Evolutionary conservation across 495 filamentous ascomycete genomes (phyloP), one percentile per base, ranked within the genome.

Genomic region (Trichodelitschia bisporula): DNA sequence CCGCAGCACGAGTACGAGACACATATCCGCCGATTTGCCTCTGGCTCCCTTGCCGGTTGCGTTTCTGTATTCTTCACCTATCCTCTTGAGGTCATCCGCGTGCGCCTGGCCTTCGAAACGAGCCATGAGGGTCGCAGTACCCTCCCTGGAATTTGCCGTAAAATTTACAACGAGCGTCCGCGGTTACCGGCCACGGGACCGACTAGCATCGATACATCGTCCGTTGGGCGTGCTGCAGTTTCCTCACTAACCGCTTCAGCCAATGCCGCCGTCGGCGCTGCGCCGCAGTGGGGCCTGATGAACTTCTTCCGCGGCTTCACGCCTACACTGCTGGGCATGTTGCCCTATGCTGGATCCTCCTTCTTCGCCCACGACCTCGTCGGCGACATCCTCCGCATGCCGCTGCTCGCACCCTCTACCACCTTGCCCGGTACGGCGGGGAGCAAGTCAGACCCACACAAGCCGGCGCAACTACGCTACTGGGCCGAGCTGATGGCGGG

Each of bases 221-320:
- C 27, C 15, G 28, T 28, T 41, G 35, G 42, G 4, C 42, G 43
- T 4, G 37, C 48, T 11, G 51, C 52, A 9, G 53, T 53, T 1
- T 44, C 47, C 26, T 46, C 35, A 9, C 42, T 52, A 10, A 44
- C 51, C 3, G 45, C 56, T 3, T 45, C 50, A 3, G 51, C 56
- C 5, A 41, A 52, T 1, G 44, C 49, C 2, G 44, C 58, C 2
- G 48, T 51, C 21, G 46, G 53, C 5, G 50, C 50, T 5, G 58
- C 64, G 0, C 69, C 75, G 0, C 58, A 58, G 18, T 60, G 59
- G 6, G 83, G 89, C 0, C 43, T 92, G 0, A 50, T 66, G 25
- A 95, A 95, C 49, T 97, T 97, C 51, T 97, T 90, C 48, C 72
- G 86, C 19, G 86, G 86, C 10, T 97, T 95, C 47, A 69, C 66